A percentile compares a stretch with the other conserved stretches of the same genome.
Evolutionary conservation across 257 asterid species (phyloP).

Genomic region (Fraxinus cuspidata): DNA sequence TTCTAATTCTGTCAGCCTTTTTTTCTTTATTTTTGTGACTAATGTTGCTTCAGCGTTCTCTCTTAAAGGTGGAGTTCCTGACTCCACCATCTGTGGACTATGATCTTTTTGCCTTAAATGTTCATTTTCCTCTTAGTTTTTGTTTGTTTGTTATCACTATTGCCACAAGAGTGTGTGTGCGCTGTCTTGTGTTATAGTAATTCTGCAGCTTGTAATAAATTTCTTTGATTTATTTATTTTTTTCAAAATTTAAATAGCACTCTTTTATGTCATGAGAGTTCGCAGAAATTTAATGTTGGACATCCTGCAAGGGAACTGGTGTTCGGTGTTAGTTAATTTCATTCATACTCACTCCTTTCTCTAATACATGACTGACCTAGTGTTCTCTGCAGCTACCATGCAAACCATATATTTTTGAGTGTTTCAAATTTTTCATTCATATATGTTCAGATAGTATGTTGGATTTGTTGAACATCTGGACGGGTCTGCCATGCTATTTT

Average conservation of each 20-base stretch:
- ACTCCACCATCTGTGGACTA: constrained; percentile 8
- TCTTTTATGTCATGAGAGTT: neutral
- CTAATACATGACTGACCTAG: neutral
- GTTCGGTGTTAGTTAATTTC: neutral
- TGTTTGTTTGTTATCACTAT: neutral
- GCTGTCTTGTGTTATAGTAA: neutral
- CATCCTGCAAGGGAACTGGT: neutral
- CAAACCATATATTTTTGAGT: neutral
- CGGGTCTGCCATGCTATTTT: neutral
- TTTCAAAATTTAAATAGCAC: neutral
- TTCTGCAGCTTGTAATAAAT: neutral
- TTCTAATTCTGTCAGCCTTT: constrained; percentile 11
- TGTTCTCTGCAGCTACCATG: neutral
- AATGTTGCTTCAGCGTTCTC: constrained; percentile 8
- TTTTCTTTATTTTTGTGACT: constrained; percentile 18
- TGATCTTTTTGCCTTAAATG: neutral
- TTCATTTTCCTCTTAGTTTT: neutral
- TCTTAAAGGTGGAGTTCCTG: constrained; percentile 16
- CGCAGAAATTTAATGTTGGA: neutral
- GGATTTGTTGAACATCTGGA: neutral
- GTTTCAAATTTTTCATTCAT: neutral
- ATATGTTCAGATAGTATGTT: neutral
- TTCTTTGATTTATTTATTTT: neutral
- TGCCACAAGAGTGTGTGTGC: neutral
- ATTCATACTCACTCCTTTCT: neutral